Conservation (phyloP, 2,329 filamentous ascomycete species). For the Sphaerulina vaccinii region DNA sequence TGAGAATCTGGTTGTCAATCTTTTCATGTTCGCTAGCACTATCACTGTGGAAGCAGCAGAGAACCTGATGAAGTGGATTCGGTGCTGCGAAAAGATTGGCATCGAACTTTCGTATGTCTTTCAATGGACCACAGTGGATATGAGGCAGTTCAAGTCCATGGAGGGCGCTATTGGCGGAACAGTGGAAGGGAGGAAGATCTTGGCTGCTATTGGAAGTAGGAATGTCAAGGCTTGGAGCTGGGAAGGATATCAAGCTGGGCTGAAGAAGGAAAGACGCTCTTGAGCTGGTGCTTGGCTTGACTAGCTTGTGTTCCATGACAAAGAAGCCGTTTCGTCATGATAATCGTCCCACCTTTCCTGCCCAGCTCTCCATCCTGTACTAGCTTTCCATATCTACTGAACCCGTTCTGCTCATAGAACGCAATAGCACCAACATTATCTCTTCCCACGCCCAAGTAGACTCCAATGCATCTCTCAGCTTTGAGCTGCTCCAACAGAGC, state of each 20-base stretch:
- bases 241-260: constrained; percentile 9
- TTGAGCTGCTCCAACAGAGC: background rate
- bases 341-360: background rate
- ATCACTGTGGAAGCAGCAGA: background rate
- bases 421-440: background rate
- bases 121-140: constrained; percentile 21
- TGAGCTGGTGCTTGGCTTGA: background rate
- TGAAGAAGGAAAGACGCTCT: background rate
- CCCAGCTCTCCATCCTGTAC: background rate
- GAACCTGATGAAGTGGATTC: constrained; percentile 18
- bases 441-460: background rate
- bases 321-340: background rate
- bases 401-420: constrained; percentile 18
- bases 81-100: constrained; percentile 6
- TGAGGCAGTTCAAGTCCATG: constrained; percentile 8
- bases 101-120: constrained; percentile 19
- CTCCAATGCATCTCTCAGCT: background rate
- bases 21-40: constrained; percentile 12
- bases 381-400: constrained; percentile 26
- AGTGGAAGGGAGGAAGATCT: constrained; percentile 22
- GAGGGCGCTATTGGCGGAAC: constrained; percentile 13
- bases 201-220: constrained; percentile 11
- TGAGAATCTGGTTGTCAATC: constrained; percentile 18
- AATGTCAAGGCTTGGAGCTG: constrained; percentile 19
- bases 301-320: background rate